Evolutionary conservation across 225 moss, liverwort and hornwort genomes (phyloP).

Genomic region (Antitrichia curtipendula): DNA sequence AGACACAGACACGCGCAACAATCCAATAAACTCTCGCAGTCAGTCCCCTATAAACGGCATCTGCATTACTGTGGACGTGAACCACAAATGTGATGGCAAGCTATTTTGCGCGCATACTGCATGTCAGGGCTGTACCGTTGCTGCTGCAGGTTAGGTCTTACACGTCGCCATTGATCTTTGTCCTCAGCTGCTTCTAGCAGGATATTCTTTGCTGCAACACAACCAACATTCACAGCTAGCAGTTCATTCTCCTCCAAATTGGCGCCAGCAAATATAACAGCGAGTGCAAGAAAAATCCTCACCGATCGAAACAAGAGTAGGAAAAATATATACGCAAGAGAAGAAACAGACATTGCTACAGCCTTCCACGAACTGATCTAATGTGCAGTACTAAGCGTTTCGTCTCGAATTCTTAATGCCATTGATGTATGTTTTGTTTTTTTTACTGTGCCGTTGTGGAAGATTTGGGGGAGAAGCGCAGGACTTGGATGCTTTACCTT

Average conservation of each 20-base stretch:
- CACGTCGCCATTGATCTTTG: not conserved
- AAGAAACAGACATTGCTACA: not conserved
- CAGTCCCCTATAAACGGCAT: not conserved
- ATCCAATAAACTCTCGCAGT: not conserved
- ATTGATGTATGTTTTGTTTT: not conserved
- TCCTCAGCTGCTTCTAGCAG: not conserved
- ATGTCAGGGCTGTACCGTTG: not conserved
- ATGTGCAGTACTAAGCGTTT: not conserved
- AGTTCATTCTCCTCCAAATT: not conserved
- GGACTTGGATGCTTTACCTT: not conserved
- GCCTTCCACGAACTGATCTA: not conserved
- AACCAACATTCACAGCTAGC: not conserved
- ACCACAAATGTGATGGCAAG: not conserved
- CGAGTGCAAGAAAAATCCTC: not conserved
- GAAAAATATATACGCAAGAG: not conserved
- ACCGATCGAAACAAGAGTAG: not conserved
- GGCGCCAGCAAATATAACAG: not conserved
- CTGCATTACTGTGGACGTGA: not conserved
- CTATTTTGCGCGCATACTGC: not conserved
- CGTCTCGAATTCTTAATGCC: not conserved
- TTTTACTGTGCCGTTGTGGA: not conserved
- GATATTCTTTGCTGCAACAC: not conserved
- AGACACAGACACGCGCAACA: not conserved
- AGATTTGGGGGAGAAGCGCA: not conserved
- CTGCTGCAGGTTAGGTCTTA: not conserved